These are phyloP conservation scores for Candida pini DNA, from an alignment of 805 yeast genomes.

Conservation along the genomic window DNA sequence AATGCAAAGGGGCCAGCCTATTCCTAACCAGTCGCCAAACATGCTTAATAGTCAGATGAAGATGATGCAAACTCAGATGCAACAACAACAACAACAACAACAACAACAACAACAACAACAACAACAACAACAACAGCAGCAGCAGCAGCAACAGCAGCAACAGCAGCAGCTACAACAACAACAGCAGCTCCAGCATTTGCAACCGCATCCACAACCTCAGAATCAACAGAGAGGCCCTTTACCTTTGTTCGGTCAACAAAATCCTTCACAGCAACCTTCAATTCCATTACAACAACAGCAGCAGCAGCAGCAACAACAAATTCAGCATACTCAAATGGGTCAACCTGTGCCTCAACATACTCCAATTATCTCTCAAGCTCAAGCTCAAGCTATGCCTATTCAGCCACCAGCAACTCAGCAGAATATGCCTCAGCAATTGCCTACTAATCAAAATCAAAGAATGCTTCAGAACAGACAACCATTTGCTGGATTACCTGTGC, in stretches of 20 bases:
- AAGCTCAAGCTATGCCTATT: conserved; percentile 9
- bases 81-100: conserved; percentile 6
- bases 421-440: conserved; percentile 22
- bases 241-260: conserved; percentile 2
- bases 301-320: conserved; percentile 13
- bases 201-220: conserved; percentile 7
- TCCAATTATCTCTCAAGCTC: conserved; percentile 5
- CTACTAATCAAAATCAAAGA: conserved; percentile 29
- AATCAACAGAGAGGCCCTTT: background rate
- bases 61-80: conserved; percentile 2
- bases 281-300: conserved; percentile 7
- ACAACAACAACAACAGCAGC: conserved; percentile 15
- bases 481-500: conserved; percentile 10
- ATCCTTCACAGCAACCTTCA: conserved; percentile 1
- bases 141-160: conserved; percentile 22
- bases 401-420: conserved; percentile 11
- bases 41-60: conserved; percentile 4
- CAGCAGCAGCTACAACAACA: conserved; percentile 25
- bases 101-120: conserved; percentile 3
- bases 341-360: conserved; percentile 6
- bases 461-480: conserved; percentile 14
- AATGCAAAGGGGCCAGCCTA: too few relatives aligned
- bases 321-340: conserved; percentile 4
- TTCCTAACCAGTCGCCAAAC: conserved; percentile 13
- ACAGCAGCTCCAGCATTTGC: conserved; percentile 19